Evolutionary conservation across 75 land plant species (phyloP).

Genomic region (Cupressus sempervirens): DNA sequence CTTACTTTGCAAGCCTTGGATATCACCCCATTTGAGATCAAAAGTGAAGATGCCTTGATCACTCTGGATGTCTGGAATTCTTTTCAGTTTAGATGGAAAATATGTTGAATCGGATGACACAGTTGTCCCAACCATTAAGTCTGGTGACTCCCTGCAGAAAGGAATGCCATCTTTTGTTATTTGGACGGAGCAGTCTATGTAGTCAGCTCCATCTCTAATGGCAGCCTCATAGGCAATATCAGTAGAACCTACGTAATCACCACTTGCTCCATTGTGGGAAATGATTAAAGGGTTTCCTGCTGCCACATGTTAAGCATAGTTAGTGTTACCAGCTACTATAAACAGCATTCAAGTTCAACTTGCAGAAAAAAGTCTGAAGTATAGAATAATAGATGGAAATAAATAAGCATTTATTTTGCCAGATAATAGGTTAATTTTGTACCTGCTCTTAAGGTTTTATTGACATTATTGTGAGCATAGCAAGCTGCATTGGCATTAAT

Average conservation of each 20-base stretch:
- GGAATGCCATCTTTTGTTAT: constrained; percentile 80
- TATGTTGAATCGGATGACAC: constrained; percentile 23
- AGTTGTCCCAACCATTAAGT: constrained; percentile 45
- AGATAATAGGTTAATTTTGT: background rate
- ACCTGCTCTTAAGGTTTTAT: background rate
- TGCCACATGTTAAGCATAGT: background rate
- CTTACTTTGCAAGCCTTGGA: constrained; percentile 72
- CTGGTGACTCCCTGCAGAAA: constrained; percentile 53
- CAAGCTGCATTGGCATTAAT: constrained; percentile 10
- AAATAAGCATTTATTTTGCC: background rate
- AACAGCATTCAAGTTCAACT: background rate
- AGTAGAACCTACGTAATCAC: constrained; percentile 67
- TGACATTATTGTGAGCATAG: constrained; percentile 3
- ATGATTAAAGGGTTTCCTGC: constrained; percentile 49
- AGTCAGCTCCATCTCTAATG: constrained; percentile 67
- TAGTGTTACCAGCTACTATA: background rate
- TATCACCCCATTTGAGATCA: constrained; percentile 82
- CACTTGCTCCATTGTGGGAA: constrained; percentile 86
- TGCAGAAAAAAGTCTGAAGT: background rate
- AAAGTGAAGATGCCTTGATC: constrained; percentile 63
- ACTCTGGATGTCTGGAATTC: constrained; percentile 43
- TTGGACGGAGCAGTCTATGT: constrained; percentile 91
- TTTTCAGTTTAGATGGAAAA: constrained; percentile 17
- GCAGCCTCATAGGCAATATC: constrained; percentile 68
- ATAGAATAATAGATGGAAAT: background rate